Percentiles rank a stretch among this genome's conserved stretches.
Evolutionary conservation across 495 filamentous ascomycete genomes (phyloP).

Genomic region (Trichoderma gamsii): DNA sequence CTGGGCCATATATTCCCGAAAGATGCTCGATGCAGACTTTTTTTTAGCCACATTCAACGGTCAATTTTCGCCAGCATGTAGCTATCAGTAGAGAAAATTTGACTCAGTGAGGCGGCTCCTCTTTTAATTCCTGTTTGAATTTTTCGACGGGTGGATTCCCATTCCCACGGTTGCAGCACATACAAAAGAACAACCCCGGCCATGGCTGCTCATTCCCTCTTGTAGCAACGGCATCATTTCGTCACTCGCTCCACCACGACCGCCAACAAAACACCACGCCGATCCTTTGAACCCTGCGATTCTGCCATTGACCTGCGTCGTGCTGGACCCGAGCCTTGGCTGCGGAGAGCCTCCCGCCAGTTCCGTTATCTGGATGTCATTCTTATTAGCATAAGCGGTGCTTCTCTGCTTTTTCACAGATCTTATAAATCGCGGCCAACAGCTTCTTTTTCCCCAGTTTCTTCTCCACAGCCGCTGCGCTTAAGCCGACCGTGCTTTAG

Average conservation of each 20-base stretch:
- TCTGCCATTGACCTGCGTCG: background rate
- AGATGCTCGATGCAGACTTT: background rate
- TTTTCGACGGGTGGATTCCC: background rate
- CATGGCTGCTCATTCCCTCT: background rate
- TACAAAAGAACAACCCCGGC: background rate
- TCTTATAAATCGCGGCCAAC: background rate
- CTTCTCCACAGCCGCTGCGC: background rate
- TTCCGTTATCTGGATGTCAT: background rate
- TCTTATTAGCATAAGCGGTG: background rate
- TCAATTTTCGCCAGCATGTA: background rate
- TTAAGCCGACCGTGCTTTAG: background rate
- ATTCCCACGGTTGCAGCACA: background rate
- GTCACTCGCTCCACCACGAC: background rate
- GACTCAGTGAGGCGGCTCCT: background rate
- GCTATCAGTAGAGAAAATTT: background rate
- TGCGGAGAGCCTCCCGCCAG: background rate
- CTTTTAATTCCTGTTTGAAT: background rate
- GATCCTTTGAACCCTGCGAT: constrained; percentile 1
- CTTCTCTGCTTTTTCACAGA: background rate
- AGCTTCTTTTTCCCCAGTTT: background rate
- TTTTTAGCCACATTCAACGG: background rate
- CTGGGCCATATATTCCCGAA: background rate
- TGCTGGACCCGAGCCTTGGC: background rate
- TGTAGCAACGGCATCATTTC: constrained; percentile 1
- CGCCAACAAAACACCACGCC: constrained; percentile 10